Evolutionary conservation across 805 yeast genomes (phyloP).

Genomic region (Ogataea kodamae): DNA sequence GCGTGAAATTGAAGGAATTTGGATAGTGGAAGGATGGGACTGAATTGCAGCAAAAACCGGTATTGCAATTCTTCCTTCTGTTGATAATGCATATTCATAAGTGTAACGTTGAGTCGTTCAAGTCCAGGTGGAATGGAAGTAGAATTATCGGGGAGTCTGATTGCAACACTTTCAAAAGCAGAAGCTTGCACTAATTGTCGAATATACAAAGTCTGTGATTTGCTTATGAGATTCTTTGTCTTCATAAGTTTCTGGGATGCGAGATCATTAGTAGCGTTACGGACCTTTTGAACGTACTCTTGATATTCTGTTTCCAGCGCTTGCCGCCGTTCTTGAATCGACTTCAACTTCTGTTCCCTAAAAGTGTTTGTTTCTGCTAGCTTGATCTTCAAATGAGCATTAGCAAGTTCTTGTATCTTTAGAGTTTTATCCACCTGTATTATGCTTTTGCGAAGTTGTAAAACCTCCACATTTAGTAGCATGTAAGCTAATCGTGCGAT

Average conservation of each 20-base stretch:
- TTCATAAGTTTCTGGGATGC: constrained; percentile 14
- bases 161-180: constrained; percentile 8
- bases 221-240: constrained; percentile 13
- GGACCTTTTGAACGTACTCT: constrained; percentile 1
- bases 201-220: constrained; percentile 14
- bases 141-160: neutral
- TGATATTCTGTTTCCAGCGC: constrained; percentile 6
- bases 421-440: constrained; percentile 9
- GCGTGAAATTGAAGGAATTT: constrained; percentile 20
- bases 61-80: constrained; percentile 5
- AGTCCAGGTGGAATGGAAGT: constrained; percentile 5
- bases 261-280: constrained; percentile 7
- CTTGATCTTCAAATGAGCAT: constrained; percentile 7
- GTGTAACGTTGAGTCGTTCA: constrained; percentile 14
- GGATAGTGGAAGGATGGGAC: constrained; percentile 27
- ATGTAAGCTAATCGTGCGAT: constrained; percentile 31
- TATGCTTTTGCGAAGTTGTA: constrained; percentile 19
- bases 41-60: constrained; percentile 19
- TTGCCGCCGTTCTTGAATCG: constrained; percentile 4
- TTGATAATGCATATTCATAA: constrained; percentile 11
- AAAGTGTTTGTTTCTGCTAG: constrained; percentile 5
- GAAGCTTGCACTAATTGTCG: constrained; percentile 17
- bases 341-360: constrained; percentile 1
- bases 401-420: constrained; percentile 8
- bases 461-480: constrained; percentile 29